Base-by-base conservation (phyloP, 257 asterid species). In the Petunia secreta region DNA sequence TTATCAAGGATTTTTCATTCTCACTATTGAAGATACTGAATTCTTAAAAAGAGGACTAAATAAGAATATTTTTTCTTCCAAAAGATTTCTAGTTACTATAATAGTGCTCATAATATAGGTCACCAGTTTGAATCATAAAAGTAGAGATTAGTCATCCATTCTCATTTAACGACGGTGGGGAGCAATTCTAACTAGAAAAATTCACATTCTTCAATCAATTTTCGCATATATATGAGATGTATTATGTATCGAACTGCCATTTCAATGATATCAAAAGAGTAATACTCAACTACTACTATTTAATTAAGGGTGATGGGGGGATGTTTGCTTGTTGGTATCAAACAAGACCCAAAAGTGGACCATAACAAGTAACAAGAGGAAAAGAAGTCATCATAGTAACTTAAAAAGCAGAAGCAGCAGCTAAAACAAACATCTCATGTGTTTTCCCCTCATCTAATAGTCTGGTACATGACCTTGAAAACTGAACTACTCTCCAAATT, bases 251-350 rank as follows among this genome's bases (percentile, higher is more conserved):
- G 25, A 25, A 25, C 25, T 25, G 25, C 25, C 25, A 25, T 25
- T 25, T 25, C 25, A 25, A 25, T 25, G 25, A 25, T 25, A 25
- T 25, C 25, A 25, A 25, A 25, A 25, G 25, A 25, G 25, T 25
- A 25, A 25, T 25, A 25, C 25, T 25, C 25, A 25, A 25, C 25
- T 25, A 25, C 25, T 25, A 25, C 25, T 25, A 25, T 16, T 71
- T 46, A 71, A 48, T 48, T 14, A 4, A 11, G 60, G 58, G 9
- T 46, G 76, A 25, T 2, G 39, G 68, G 80, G 57, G 6, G 58
- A 25, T 58, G 63, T 59, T 46, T n/a, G 54, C 80, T 77, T 43
- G 80, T 77, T 77, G 80, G 57, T 16, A 59, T 63, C 7, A 16
- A 77, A 7, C 62, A 57, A 40, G 40, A 25, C 55, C 55, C 68